Percentiles rank a stretch among this genome's conserved stretches.
phyloP scores from a whole-genome alignment of 352 stramenopile species.

The Globisporangium rhizosaccharum region DNA sequence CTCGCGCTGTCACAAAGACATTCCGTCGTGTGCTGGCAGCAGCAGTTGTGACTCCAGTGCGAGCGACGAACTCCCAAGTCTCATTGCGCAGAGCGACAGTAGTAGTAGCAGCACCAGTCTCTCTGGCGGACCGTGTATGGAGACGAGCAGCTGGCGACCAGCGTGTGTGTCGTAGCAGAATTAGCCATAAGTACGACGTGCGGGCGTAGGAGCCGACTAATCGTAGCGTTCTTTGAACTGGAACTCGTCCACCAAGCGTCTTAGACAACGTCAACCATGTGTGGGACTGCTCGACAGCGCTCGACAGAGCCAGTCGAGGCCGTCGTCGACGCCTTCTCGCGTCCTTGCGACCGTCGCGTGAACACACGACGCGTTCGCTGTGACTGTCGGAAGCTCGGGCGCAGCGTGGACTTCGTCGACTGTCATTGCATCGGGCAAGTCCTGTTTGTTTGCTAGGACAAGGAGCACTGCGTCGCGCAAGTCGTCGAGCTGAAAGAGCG shows the following conservation, averaged over 20 bases:
- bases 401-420: constrained; percentile 21
- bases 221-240: too few species aligned
- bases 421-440: constrained; percentile 25
- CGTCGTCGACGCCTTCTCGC: constrained; percentile 37
- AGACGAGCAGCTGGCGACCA: too few species aligned
- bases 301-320: constrained; percentile 40
- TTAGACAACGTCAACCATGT: not conserved
- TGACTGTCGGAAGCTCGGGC: constrained; percentile 29
- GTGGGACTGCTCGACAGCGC: constrained; percentile 17
- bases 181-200: too few species aligned
- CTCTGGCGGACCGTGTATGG: too few species aligned
- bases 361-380: constrained; percentile 29
- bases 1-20: too few species aligned
- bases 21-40: too few species aligned
- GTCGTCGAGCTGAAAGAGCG: constrained; percentile 38
- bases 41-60: too few species aligned
- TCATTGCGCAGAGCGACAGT: too few species aligned
- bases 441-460: constrained; percentile 53
- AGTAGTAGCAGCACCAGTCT: too few species aligned
- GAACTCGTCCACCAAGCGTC: not conserved
- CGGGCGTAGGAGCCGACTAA: too few species aligned
- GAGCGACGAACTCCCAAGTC: too few species aligned
- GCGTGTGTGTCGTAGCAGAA: too few species aligned
- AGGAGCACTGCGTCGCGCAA: constrained; percentile 37
- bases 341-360: constrained; percentile 22